Base-by-base conservation (phyloP, 306 rosid genomes). In the Dryas octopetala region DNA sequence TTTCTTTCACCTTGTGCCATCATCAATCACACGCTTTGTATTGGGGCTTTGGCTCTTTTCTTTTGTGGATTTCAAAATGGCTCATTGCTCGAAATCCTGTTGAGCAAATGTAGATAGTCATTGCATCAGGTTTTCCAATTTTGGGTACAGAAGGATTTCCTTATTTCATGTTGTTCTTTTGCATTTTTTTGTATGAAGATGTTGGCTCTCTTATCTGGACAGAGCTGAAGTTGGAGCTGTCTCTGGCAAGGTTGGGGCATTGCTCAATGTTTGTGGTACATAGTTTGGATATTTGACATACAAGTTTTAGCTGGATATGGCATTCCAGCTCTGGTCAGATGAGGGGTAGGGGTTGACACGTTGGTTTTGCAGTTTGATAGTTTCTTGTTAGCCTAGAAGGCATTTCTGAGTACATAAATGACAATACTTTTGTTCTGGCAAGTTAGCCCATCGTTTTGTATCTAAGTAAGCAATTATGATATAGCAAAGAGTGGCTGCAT, bases 31-130 rank as follows among this genome's bases (percentile, higher is more conserved):
- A 7, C 23, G 48, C 62, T 57, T 63, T 48, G n/a, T 38, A 40
- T 43, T 55, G 44, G 74, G 80, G 76, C 75, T 47, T 69, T 60
- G 79, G 82, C 66, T n/a, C 74, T 71, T 69, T 73, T 64, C 79
- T 66, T 68, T 47, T 63, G 77, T 50, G 52, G 75, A 76, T 55
- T 76, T 57, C 11, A n/a, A 57, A 71, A 69, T 55, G 62, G 80
- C 73, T 68, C 73, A 63, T 77, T 51, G 70, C 78, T 62, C 59
- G 19, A 26, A 68, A 66, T 52, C 68, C 54, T 48, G 70, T 50
- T 46, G 53, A 46, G 17, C 51, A 58, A 74, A 70, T 55, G 76
- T 77, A 49, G 40, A 61, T 50, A 14, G 58, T 57, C 45, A 28
- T 51, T 0, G 7, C 44, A 53, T 54, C 57, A 78, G 85, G 76